Conservation (phyloP, 495 filamentous ascomycete species). For the Achaetomiella virescens region DNA sequence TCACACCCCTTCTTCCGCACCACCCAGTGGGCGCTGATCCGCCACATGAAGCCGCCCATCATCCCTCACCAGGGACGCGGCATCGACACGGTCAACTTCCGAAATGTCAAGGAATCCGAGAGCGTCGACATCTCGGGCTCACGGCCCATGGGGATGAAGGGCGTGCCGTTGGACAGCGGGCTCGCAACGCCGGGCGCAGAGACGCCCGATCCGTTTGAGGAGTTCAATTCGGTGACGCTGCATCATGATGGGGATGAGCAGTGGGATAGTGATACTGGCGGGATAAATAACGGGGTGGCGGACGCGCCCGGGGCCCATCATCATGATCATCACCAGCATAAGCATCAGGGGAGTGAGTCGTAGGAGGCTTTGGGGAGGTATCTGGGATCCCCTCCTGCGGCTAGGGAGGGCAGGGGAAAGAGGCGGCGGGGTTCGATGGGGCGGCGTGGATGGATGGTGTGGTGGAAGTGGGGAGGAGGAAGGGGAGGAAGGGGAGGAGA, state of each 20-base stretch:
- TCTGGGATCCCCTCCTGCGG: neutral
- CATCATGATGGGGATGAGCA: constrained; percentile 86
- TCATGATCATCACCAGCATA: too few species aligned
- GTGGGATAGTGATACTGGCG: neutral
- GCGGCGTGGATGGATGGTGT: neutral
- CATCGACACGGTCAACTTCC: constrained; percentile 91
- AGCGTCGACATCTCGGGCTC: constrained; percentile 84
- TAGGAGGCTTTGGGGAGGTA: neutral
- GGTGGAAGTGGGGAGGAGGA: neutral
- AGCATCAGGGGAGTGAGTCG: neutral
- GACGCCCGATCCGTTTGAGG: constrained; percentile 89
- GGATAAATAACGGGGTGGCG: neutral
- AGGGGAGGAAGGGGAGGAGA: neutral
- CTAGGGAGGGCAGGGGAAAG: neutral
- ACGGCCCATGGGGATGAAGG: constrained; percentile 39
- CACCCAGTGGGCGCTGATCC: constrained; percentile 93
- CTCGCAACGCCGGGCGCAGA: constrained; percentile 80
- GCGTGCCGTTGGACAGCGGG: constrained; percentile 79
- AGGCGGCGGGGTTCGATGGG: neutral
- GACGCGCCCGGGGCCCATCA: neutral
- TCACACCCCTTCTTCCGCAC: constrained; percentile 91
- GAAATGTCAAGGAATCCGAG: constrained; percentile 94
- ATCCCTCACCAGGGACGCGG: constrained; percentile 87
- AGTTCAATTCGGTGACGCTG: constrained; percentile 97
- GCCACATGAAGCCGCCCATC: constrained; percentile 98